phyloP scores from a whole-genome alignment of 495 filamentous ascomycete species.

The Haplographium delicatum region DNA sequence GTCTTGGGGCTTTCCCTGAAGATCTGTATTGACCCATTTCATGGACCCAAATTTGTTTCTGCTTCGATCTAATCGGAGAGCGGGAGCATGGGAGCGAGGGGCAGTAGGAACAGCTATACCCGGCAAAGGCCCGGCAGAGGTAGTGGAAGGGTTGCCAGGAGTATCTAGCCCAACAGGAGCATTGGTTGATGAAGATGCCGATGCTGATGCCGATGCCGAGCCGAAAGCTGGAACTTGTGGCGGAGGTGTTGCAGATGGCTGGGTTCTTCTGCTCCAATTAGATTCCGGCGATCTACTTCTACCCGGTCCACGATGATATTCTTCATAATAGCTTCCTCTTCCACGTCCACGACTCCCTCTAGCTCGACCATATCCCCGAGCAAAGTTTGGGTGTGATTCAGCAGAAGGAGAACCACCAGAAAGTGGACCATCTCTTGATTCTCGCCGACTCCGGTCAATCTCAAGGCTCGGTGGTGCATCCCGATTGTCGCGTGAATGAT shows the following conservation, averaged over 20 bases:
- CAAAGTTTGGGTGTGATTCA: constrained; percentile 33
- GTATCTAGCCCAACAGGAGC: background rate
- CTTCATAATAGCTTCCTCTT: constrained; percentile 53
- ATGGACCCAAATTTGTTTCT: background rate
- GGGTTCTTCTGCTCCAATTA: constrained; percentile 27
- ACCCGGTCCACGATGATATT: constrained; percentile 41
- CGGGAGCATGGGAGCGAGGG: too few species aligned
- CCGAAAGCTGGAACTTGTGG: constrained; percentile 85
- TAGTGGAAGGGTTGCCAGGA: background rate
- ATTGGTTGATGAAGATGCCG: too few species aligned
- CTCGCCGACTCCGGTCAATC: constrained; percentile 43
- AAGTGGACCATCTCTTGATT: constrained; percentile 53
- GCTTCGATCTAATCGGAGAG: too few species aligned
- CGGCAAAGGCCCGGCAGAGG: constrained; percentile 3
- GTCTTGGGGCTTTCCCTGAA: background rate
- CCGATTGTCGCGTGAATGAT: constrained; percentile 34
- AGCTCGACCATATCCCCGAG: constrained; percentile 52
- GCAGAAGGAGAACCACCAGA: constrained; percentile 65
- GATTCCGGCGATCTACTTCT: constrained; percentile 23
- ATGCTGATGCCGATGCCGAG: too few species aligned
- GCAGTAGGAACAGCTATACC: constrained; percentile 19
- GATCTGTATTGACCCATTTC: background rate
- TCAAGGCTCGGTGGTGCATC: constrained; percentile 38
- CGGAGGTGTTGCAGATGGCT: constrained; percentile 51
- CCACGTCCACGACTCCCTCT: constrained; percentile 25